Conservation (phyloP, 257 asterid genomes). For the Nicotiana attenuata region DNA sequence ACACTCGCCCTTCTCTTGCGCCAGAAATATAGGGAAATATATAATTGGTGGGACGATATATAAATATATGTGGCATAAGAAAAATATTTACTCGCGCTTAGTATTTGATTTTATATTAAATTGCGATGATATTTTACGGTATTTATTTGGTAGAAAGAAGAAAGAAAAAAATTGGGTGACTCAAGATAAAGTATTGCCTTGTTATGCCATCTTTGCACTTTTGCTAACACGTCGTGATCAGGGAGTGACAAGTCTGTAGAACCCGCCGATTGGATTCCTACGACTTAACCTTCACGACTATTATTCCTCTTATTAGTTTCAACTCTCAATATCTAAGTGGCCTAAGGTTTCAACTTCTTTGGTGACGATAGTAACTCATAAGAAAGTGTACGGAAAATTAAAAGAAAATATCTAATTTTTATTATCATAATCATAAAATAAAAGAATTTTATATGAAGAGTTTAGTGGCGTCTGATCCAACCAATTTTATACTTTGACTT, state of each 20-base stretch:
- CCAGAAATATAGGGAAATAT: neutral
- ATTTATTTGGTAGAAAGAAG: too few species aligned
- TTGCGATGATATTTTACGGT: too few species aligned
- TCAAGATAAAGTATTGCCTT: neutral
- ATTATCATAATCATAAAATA: neutral
- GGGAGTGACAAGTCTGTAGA: neutral
- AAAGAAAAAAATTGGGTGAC: neutral
- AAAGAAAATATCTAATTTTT: neutral
- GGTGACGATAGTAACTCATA: neutral
- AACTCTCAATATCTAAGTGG: neutral
- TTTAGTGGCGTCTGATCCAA: too few species aligned
- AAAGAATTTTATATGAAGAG: too few species aligned
- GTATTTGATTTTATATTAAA: too few species aligned
- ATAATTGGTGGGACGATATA: too few species aligned
- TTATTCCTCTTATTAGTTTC: neutral
- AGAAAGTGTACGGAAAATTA: neutral
- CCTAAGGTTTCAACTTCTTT: neutral
- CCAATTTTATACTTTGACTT: too few species aligned
- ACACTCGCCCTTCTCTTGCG: neutral
- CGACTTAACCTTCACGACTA: neutral
- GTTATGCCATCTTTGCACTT: neutral
- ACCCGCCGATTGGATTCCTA: neutral
- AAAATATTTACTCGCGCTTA: too few species aligned
- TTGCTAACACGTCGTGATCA: neutral
- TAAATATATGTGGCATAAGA: too few species aligned